These are phyloP conservation scores for Paramyrothecium sp. DNA, from an alignment of 2,329 filamentous ascomycete genomes.

Conservation along the genomic window DNA sequence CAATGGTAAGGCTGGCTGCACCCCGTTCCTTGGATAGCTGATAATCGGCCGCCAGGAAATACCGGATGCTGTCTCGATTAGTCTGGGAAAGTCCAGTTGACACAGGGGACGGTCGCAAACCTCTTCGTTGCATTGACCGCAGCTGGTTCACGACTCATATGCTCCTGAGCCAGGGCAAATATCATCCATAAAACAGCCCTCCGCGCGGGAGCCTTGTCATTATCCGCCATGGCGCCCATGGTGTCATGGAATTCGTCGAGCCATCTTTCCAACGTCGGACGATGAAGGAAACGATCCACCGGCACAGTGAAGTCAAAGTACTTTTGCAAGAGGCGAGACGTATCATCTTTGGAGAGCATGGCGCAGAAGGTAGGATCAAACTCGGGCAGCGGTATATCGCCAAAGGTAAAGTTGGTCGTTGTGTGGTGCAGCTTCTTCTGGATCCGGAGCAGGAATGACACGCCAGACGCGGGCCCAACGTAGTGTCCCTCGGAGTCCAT, in stretches of 20 bases:
- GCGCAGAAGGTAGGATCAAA: conserved; percentile 33
- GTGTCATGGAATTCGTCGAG: conserved; percentile 38
- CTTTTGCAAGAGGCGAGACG: conserved; percentile 37
- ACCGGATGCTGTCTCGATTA: background rate
- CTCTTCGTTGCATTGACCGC: background rate
- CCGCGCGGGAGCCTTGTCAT: conserved; percentile 18
- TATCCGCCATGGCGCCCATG: conserved; percentile 21
- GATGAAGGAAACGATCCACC: conserved; percentile 54
- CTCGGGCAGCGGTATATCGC: conserved; percentile 45
- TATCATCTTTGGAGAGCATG: conserved; percentile 35
- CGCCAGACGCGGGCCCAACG: conserved; percentile 27
- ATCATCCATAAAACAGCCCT: conserved; percentile 47
- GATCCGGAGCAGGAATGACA: conserved; percentile 25
- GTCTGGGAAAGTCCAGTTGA: conserved; percentile 26
- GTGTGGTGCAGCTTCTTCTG: conserved; percentile 24
- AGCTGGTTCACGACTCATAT: conserved; percentile 17
- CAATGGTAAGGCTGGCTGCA: background rate
- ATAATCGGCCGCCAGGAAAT: background rate
- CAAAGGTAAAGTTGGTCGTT: conserved; percentile 45
- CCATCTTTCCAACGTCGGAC: conserved; percentile 49
- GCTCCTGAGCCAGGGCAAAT: conserved; percentile 49
- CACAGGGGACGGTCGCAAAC: conserved; percentile 27
- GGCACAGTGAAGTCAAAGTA: conserved; percentile 59
- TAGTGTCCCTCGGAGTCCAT: conserved; percentile 29
- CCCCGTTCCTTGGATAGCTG: background rate